Base-by-base conservation (phyloP, 2,329 filamentous ascomycete species). In the Colletotrichum eleusines region DNA sequence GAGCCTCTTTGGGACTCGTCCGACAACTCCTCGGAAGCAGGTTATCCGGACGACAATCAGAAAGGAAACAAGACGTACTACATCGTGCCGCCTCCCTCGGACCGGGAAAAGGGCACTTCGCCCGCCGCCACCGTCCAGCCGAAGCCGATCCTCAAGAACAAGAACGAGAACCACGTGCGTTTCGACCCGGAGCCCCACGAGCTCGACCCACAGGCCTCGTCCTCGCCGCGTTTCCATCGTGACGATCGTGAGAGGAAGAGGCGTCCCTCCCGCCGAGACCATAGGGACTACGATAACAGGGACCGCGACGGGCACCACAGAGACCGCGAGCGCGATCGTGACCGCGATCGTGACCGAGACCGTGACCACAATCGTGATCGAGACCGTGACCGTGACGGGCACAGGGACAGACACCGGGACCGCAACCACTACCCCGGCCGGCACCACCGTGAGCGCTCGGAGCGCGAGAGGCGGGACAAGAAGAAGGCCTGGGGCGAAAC, bases 101-200 rank as follows among this genome's bases (percentile, higher is more conserved):
- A 74, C 51, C 74, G 74, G 64, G 68, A 71, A 46, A 78, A 76
- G 67, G 66, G 73, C 23, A 73, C 76, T 7, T 78, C 77, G 1
- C 80, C 81, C 1, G 78, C 81, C 0, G 75, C 80, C 4, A 82
- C 79, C 2, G 79, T 81, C 0, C 78, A 75, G 67, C 88, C 88
- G 1, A 89, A 89, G 74, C 85, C 87, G 6, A 90, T 90, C n/a
- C 80, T 90, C 23, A 90, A 90, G 80, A 90, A 90, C 76, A 85
- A 84, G 74, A 88, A 88, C 71, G 84, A 85, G 57, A 86, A 89
- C 70, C 86, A 86, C 55, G 87, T 90, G 6, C 84, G 84, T 5
- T 88, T 88, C 69, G 84, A 86, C 46, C 82, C 83, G 1, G 82
- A 86, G 74, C 83, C 84, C 20, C 77, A 83, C 65, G 81, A 88